Base-by-base conservation (phyloP, 2,329 filamentous ascomycete genomes). In the Aureobasidium sp. region DNA sequence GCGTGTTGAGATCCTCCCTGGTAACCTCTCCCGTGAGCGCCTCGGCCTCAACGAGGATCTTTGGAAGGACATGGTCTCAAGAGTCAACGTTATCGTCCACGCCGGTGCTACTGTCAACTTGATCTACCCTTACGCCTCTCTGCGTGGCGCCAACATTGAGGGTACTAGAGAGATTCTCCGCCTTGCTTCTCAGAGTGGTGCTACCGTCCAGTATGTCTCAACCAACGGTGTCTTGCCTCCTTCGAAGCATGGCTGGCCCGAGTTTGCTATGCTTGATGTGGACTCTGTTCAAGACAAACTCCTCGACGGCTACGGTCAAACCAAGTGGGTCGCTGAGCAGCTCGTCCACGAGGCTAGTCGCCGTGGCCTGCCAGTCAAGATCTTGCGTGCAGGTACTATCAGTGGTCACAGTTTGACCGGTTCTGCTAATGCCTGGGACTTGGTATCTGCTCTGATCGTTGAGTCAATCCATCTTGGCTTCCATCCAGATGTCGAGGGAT, bases 251-350 rank as follows among this genome's bases (percentile, higher is more conserved):
- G 87, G 88, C 12, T 92, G 88, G 88, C 74, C 83, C 0, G 89
- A 92, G 71, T 83, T 86, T 64, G 77, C 84, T 11, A 85, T 87
- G 76, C 77, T 92, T 17, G 79, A 81, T 34, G 81, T 89, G 5
- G 82, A 87, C 14, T 83, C 87, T 51, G 88, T 91, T 1, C 86
- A 87, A 0, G 82, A 79, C 47, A 87, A 87, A 71, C 77, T 91
- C 5, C 75, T 82, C 1, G 88, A 91, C 68, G 88, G 88, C 1
- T 91, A 91, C 65, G 87, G 88, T 0, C 88, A 91, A 73, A 90
- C 88, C 0, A 91, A 91, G 70, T 91, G 89, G 88, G 88, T 89
- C 34, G 88, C 88, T 2, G 88, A 91, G 71, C 85, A 88, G 71
- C 84, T 91, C 3, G 85, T 90, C 9, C 78, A 84, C 12, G 87